These are phyloP conservation scores for Neurospora intermedia DNA, from an alignment of 495 filamentous ascomycete genomes.

Conservation along the genomic window DNA sequence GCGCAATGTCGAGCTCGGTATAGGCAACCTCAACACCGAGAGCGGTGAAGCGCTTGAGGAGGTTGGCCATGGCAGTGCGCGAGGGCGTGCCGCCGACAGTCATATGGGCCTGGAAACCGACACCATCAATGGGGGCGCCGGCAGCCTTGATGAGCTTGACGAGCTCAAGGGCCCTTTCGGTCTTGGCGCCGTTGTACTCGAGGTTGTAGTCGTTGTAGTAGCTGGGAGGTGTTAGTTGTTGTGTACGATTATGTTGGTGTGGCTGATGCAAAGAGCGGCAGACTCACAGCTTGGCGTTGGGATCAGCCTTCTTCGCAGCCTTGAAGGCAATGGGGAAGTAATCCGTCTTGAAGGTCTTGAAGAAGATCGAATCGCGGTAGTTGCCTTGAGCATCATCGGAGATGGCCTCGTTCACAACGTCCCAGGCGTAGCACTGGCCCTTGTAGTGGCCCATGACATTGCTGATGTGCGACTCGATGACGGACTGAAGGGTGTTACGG, in stretches of 20 bases:
- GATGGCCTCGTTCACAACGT: constrained; percentile 47
- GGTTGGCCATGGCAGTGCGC: constrained; percentile 24
- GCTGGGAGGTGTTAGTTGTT: constrained; percentile 28
- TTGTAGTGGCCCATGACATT: constrained; percentile 45
- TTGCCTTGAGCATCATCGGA: constrained; percentile 26
- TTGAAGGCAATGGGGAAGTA: constrained; percentile 38
- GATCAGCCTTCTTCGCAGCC: constrained; percentile 29
- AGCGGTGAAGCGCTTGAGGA: constrained; percentile 33
- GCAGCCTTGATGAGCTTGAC: constrained; percentile 36
- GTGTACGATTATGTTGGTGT: constrained; percentile 23
- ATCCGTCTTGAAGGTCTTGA: constrained; percentile 31
- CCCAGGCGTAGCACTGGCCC: constrained; percentile 38
- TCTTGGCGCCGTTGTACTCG: constrained; percentile 43
- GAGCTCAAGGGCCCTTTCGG: constrained; percentile 31
- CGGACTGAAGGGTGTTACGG: constrained; percentile 36
- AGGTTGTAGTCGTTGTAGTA: constrained; percentile 68
- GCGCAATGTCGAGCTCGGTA: constrained; percentile 53
- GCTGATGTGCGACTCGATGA: constrained; percentile 37
- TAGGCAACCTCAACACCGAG: constrained; percentile 48
- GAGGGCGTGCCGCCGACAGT: constrained; percentile 40
- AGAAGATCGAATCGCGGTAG: constrained; percentile 31
- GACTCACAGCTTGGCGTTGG: constrained; percentile 23
- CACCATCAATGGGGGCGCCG: constrained; percentile 47
- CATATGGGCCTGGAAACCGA: constrained; percentile 51
- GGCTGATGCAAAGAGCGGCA: not conserved